phyloP scores from a whole-genome alignment of 768 basidiomycete species.

The Russula griseocarnosa region DNA sequence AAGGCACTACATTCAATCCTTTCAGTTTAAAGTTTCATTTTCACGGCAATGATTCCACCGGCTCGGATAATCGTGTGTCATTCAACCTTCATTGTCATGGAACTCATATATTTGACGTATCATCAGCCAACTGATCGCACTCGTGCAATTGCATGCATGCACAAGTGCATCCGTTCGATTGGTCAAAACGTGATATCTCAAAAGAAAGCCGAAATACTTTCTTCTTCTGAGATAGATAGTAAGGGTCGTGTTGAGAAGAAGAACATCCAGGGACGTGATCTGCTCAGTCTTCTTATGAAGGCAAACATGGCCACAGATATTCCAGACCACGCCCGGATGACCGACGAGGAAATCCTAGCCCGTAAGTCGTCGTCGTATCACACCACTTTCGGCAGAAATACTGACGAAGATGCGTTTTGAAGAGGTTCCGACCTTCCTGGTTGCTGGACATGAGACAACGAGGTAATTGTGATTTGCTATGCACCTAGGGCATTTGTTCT shows the following conservation, averaged over 20 bases:
- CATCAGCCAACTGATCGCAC: constrained; percentile 16
- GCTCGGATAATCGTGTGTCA: constrained; percentile 19
- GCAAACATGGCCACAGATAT: constrained; percentile 64
- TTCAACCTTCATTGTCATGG: background rate
- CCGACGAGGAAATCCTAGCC: constrained; percentile 58
- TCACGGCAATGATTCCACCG: constrained; percentile 10
- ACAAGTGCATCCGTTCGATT: constrained; percentile 29
- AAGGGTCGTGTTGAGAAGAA: constrained; percentile 36
- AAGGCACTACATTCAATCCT: constrained; percentile 13
- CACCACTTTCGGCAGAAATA: background rate
- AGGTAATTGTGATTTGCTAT: constrained; percentile 34
- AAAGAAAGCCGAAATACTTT: constrained; percentile 37
- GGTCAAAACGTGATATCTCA: constrained; percentile 33
- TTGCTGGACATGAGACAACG: constrained; percentile 59
- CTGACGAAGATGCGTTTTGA: constrained; percentile 5
- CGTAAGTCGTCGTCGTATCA: constrained; percentile 37
- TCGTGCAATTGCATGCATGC: constrained; percentile 3
- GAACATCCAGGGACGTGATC: constrained; percentile 43
- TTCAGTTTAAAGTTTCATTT: constrained; percentile 13
- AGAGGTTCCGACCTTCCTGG: constrained; percentile 61
- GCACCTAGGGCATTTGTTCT: background rate
- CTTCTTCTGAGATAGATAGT: constrained; percentile 29
- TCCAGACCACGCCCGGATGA: constrained; percentile 50
- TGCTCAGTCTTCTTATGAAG: constrained; percentile 56
- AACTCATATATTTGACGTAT: background rate